Conservation (phyloP, 2,329 filamentous ascomycete genomes). For the Xylaria hypoxylon region DNA sequence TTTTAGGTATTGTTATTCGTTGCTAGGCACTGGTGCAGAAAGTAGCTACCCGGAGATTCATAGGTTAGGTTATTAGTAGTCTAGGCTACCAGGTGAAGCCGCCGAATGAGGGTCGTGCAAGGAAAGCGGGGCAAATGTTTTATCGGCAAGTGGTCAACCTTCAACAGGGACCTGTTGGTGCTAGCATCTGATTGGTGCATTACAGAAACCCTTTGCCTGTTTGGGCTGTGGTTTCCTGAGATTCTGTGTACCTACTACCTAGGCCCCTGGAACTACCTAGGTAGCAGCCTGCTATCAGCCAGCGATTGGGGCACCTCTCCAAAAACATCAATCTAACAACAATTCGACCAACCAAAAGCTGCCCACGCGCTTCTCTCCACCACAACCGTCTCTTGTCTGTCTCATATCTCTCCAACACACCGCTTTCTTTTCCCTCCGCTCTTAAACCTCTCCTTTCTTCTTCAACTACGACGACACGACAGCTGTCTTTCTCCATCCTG, state of each 20-base stretch:
- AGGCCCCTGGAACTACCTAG: constrained; percentile 27
- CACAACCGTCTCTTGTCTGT: constrained; percentile 40
- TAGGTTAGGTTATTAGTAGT: too few relatives aligned
- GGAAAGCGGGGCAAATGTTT: constrained; percentile 32
- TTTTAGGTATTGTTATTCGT: too few relatives aligned
- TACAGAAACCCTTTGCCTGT: constrained; percentile 28
- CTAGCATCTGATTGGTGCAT: constrained; percentile 27
- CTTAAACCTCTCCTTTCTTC: constrained; percentile 44
- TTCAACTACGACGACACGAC: constrained; percentile 32
- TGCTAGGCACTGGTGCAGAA: too few relatives aligned
- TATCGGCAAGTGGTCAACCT: constrained; percentile 38
- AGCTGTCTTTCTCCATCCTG: constrained; percentile 37
- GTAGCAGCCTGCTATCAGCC: neutral
- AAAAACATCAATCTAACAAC: constrained; percentile 20
- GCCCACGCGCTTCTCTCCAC: constrained; percentile 34
- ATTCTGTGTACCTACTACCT: constrained; percentile 25
- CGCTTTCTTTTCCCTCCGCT: constrained; percentile 40
- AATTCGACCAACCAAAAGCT: constrained; percentile 33
- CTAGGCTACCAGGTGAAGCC: constrained; percentile 10
- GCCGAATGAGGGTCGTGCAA: constrained; percentile 18
- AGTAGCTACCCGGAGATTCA: too few relatives aligned
- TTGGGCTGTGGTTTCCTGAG: constrained; percentile 31
- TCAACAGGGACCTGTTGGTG: constrained; percentile 31
- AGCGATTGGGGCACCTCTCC: constrained; percentile 15
- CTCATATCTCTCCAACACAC: constrained; percentile 39